Conservation (phyloP, 2,329 filamentous ascomycete genomes). For the Microdochium trichocladiopsis region DNA sequence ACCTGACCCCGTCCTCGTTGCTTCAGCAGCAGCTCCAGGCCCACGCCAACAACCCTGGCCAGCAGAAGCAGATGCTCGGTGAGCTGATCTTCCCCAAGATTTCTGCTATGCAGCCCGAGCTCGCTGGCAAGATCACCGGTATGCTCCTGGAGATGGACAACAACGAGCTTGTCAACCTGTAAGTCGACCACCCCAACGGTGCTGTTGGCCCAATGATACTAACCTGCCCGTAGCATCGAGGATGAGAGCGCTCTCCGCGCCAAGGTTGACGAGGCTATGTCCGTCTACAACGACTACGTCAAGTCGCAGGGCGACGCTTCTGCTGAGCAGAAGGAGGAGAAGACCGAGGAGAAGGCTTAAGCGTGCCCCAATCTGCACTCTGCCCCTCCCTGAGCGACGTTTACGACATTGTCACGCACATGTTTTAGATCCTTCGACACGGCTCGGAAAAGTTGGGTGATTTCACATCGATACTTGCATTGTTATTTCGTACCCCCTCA, state of each 20-base stretch:
- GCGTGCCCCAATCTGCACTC: constrained; percentile 4
- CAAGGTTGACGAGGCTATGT: constrained; percentile 97
- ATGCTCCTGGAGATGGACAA: constrained; percentile 99
- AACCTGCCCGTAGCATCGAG: constrained; percentile 59
- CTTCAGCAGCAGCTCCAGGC: constrained; percentile 52
- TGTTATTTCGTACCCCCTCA: not conserved
- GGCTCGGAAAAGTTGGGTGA: not conserved
- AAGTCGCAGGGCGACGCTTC: constrained; percentile 60
- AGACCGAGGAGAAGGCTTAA: constrained; percentile 46
- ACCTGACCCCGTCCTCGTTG: constrained; percentile 32
- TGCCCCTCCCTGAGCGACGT: not conserved
- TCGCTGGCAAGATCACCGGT: constrained; percentile 98
- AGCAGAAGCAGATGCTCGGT: constrained; percentile 98
- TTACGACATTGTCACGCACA: not conserved
- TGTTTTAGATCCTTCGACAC: not conserved
- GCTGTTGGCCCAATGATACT: constrained; percentile 2
- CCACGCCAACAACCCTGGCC: constrained; percentile 46
- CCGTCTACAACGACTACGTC: constrained; percentile 97
- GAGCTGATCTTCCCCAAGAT: constrained; percentile 99
- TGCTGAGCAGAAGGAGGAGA: constrained; percentile 41
- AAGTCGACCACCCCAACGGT: constrained; percentile 40
- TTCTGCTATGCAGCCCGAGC: constrained; percentile 83
- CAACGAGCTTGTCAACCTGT: constrained; percentile 86
- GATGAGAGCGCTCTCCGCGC: constrained; percentile 82
- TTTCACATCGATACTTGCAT: not conserved